Evolutionary conservation across 192 early-diverging fungal species (phyloP), one percentile per base, ranked within the genome.

Genomic region (Backusella luteola): DNA sequence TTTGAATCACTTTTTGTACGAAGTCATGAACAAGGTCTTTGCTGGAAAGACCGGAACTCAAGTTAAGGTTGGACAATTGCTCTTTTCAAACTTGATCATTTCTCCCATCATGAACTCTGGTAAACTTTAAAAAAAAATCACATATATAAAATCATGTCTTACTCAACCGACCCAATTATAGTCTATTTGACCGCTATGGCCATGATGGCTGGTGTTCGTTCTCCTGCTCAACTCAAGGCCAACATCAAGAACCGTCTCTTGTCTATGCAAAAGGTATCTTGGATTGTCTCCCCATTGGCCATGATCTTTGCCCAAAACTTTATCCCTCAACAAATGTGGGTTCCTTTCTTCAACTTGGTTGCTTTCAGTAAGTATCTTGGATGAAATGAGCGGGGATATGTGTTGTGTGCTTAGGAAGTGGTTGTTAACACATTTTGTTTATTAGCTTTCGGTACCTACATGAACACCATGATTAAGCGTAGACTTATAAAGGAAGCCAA

Each of bases 261-360:
- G 34, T 82, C 85, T 34, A 88, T 97, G 86, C 90, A 93, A 89
- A 94, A 92, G 86, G 90, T 94, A 9, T 93, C 93, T 23, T 95
- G 92, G 92, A 81, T 93, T 19, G 85, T 96, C 36, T 96, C 91
- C 75, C 96, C 96, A 19, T 52, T 90, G 12, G 85, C 93, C 3
- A 92, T 95, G 88, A 85, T 87, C 29, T 84, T 94, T 80, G 94
- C 96, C 7, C 90, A 92, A 86, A 90, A 88, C 80, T 91, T 91
- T 73, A 81, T 97, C 63, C 89, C 87, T n/a, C 94, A 90, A 12
- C 83, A 88, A 46, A 83, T 91, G 56, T 97, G 95, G 95, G 88
- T 94, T 34, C 96, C 96, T 29, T 97, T 96, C 89, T 97, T 96
- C 85, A 95, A 96, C 85, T 53, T 92, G 29, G 85, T 97, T 59